Percentiles rank a stretch among this genome's conserved stretches.
These are phyloP conservation scores for Suhomyces chickasaworum DNA, from an alignment of 1,139 yeast genomes.

Conservation along the genomic window DNA sequence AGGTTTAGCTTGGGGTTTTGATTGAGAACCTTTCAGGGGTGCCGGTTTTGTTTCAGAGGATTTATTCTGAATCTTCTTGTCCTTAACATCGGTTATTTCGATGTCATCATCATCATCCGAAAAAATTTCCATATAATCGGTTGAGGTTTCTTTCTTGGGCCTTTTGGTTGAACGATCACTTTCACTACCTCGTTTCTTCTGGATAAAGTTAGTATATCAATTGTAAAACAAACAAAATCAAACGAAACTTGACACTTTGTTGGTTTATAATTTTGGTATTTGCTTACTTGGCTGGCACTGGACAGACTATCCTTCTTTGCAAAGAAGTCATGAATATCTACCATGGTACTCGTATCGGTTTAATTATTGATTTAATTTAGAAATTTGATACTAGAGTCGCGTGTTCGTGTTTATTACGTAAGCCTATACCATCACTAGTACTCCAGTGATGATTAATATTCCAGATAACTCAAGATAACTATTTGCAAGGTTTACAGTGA, in stretches of 20 bases:
- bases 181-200: not conserved
- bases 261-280: not conserved
- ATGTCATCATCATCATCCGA: not conserved
- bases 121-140: not conserved
- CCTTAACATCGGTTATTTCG: not conserved
- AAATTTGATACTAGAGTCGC: not conserved
- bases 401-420: conserved; percentile 7
- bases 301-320: not conserved
- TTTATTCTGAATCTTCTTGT: not conserved
- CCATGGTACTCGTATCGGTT: not conserved
- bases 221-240: not conserved
- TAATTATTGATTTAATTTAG: not conserved
- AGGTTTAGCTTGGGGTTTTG: too few relatives aligned
- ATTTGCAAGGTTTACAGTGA: not conserved
- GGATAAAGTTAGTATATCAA: not conserved
- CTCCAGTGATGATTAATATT: too few relatives aligned
- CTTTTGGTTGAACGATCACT: not conserved
- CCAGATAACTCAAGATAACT: too few relatives aligned
- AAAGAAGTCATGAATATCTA: conserved; percentile 5
- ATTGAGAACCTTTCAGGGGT: not conserved
- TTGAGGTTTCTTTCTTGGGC: conserved; percentile 2
- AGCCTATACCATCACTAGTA: not conserved
- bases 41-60: not conserved
- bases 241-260: not conserved
- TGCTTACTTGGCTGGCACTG: not conserved